phyloP scores from a whole-genome alignment of 352 stramenopile species.

The Phytopythium cucurbitacearum region DNA sequence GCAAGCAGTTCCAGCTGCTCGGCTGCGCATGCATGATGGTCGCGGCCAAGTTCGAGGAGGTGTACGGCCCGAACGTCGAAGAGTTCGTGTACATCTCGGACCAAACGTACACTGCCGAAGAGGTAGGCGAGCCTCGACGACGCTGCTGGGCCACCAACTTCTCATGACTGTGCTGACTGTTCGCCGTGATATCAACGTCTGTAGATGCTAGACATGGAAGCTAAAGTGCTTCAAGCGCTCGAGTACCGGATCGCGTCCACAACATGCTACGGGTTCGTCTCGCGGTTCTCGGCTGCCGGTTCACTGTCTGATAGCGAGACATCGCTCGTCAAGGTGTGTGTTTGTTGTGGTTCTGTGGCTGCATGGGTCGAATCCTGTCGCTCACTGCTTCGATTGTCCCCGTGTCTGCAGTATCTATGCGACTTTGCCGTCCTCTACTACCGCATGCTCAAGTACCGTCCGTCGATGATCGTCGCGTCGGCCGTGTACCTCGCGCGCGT shows the following conservation, averaged over 20 bases:
- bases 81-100: conserved; percentile 98
- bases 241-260: conserved; percentile 77
- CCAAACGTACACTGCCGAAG: conserved; percentile 89
- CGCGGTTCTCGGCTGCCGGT: conserved; percentile 55
- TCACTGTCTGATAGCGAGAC: conserved; percentile 51
- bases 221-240: conserved; percentile 64
- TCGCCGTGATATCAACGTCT: not conserved
- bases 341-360: not conserved
- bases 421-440: conserved; percentile 69
- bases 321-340: conserved; percentile 61
- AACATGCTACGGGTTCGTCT: conserved; percentile 70
- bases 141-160: not conserved
- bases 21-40: conserved; percentile 95
- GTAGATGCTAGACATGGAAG: conserved; percentile 83
- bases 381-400: not conserved
- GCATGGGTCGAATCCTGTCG: not conserved
- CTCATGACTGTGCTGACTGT: not conserved
- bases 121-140: conserved; percentile 31
- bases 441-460: conserved; percentile 68
- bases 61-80: conserved; percentile 90
- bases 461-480: conserved; percentile 65
- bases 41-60: conserved; percentile 97
- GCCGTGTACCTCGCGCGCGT: conserved; percentile 72
- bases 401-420: conserved; percentile 54
- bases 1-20: conserved; percentile 94